These are phyloP conservation scores for Phytophthora syringae DNA, from an alignment of 352 stramenopile species.

Conservation along the genomic window DNA sequence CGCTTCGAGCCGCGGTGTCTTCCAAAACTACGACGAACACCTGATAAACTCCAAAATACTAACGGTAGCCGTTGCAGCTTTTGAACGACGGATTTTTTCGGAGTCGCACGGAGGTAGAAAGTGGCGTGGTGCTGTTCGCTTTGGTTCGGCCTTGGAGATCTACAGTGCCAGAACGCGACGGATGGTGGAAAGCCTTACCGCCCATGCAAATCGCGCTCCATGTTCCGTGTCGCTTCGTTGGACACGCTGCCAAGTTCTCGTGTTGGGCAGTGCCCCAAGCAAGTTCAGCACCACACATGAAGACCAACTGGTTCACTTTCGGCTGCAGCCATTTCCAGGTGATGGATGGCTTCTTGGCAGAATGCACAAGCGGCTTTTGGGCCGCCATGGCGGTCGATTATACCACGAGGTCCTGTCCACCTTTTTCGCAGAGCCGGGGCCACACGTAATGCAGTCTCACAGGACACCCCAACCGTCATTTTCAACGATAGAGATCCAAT, in stretches of 20 bases:
- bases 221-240: neutral
- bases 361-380: conserved; percentile 7
- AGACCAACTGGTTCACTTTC: neutral
- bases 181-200: neutral
- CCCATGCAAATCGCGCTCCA: neutral
- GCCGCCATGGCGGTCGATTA: conserved; percentile 11
- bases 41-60: neutral
- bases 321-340: neutral
- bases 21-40: neutral
- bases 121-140: neutral
- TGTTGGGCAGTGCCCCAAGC: neutral
- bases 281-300: neutral
- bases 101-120: neutral
- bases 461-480: neutral
- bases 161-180: neutral
- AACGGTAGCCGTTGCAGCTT: too few species aligned
- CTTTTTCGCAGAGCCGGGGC: conserved; percentile 14
- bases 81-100: neutral
- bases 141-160: too few species aligned
- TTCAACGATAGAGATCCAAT: neutral
- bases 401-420: conserved; percentile 18
- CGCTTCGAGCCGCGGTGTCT: conserved; percentile 26
- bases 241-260: neutral
- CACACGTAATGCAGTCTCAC: neutral
- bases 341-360: neutral